Evolutionary conservation across 345 rosid species (phyloP).

Genomic region (Tarenaya hassleriana): DNA sequence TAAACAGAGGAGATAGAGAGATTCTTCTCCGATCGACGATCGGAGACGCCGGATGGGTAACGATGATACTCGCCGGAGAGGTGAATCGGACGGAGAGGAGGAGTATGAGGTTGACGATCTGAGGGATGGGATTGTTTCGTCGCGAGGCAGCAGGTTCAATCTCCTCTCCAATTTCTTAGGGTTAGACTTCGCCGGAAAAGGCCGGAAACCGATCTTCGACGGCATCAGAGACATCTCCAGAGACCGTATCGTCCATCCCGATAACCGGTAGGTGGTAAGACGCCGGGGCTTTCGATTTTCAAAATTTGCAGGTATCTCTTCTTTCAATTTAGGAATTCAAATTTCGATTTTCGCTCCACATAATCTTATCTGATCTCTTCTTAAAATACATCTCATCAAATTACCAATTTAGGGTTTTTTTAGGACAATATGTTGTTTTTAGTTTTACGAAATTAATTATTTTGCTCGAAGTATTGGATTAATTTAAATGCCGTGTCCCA

Average conservation of each 20-base stretch:
- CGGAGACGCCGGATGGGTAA: conserved; percentile 24
- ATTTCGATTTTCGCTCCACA: no score
- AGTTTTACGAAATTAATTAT: no score
- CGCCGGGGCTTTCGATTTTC: background rate
- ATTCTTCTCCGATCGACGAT: background rate
- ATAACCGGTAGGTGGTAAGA: conserved; percentile 46
- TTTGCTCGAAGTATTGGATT: no score
- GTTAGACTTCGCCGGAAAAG: conserved; percentile 15
- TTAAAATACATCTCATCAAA: no score
- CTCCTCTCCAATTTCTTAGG: conserved; percentile 22
- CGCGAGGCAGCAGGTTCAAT: conserved; percentile 20
- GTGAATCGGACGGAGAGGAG: conserved; percentile 22
- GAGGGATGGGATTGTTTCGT: conserved; percentile 15
- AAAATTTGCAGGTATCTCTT: background rate
- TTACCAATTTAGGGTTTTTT: no score
- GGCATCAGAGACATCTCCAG: conserved; percentile 52
- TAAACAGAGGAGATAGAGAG: conserved; percentile 2
- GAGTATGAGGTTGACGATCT: conserved; percentile 29
- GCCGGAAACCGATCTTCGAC: conserved; percentile 31
- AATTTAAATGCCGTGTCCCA: no score
- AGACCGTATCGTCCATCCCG: conserved; percentile 63
- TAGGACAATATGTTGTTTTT: no score
- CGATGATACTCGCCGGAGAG: conserved; percentile 19
- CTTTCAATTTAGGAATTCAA: background rate
- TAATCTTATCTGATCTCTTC: no score